Conservation (phyloP, 139 green algal species). For the Yamagishiella unicocca region DNA sequence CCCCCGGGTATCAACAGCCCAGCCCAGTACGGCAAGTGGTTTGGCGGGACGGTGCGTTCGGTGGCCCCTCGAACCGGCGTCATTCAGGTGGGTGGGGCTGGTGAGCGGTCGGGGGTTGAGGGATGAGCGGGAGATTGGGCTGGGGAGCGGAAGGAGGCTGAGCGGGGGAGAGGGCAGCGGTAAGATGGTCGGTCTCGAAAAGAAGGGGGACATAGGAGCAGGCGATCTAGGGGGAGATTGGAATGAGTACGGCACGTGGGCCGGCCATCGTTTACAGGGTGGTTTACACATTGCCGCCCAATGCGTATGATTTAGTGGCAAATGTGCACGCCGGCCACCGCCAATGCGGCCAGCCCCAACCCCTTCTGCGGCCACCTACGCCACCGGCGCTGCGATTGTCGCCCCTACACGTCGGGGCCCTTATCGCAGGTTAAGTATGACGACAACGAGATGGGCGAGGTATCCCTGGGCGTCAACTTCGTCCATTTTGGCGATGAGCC, state of each 20-base stretch:
- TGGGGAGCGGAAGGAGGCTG: too few species aligned
- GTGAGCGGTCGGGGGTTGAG: too few species aligned
- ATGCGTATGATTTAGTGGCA: neutral
- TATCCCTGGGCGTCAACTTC: conserved; percentile 5
- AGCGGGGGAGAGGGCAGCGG: too few species aligned
- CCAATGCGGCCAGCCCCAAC: neutral
- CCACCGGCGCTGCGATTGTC: too few species aligned
- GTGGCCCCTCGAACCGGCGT: neutral
- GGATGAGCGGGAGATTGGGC: too few species aligned
- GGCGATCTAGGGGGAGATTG: neutral
- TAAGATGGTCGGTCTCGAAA: too few species aligned
- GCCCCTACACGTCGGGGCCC: too few species aligned
- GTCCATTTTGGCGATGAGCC: conserved; percentile 25
- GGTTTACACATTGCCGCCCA: neutral
- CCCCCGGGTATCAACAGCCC: too few species aligned
- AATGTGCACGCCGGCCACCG: neutral
- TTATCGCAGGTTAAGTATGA: neutral
- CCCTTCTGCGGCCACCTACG: neutral
- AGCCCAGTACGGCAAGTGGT: conserved; percentile 12
- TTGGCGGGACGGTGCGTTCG: neutral
- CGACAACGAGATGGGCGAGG: neutral
- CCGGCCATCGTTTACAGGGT: neutral
- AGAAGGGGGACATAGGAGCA: neutral
- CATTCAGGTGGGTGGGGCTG: conserved; percentile 14
- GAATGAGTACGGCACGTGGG: neutral